Evolutionary conservation across 768 basidiomycete genomes (phyloP).

Genomic region (Suillus discolor): DNA sequence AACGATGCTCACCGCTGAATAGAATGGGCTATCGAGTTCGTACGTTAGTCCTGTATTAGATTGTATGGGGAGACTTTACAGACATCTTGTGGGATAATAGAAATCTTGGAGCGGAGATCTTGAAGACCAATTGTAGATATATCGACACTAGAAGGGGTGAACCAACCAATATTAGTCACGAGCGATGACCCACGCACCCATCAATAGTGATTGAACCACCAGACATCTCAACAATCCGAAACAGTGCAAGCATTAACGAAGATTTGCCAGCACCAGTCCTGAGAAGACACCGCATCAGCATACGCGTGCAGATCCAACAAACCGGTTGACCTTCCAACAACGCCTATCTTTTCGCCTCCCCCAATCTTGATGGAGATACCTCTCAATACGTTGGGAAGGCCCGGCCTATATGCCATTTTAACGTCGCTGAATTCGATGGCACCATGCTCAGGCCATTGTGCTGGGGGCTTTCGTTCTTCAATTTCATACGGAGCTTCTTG

Average conservation of each 20-base stretch:
- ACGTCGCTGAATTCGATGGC: conserved; percentile 63
- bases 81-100: conserved; percentile 73
- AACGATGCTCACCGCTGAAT: conserved; percentile 51
- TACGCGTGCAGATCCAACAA: not conserved
- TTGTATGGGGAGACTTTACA: conserved; percentile 18
- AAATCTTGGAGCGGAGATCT: conserved; percentile 59
- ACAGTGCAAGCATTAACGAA: conserved; percentile 64
- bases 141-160: conserved; percentile 47
- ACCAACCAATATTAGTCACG: not conserved
- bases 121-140: conserved; percentile 71
- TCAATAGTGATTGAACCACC: conserved; percentile 65
- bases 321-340: conserved; percentile 56
- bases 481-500: conserved; percentile 72
- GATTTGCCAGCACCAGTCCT: conserved; percentile 61
- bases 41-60: not conserved
- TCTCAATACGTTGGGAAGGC: conserved; percentile 72
- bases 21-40: conserved; percentile 47
- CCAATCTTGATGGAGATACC: conserved; percentile 60
- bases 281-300: not conserved
- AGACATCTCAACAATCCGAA: conserved; percentile 68
- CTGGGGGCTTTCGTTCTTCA: conserved; percentile 51
- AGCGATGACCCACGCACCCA: conserved; percentile 39
- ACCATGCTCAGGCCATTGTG: conserved; percentile 66
- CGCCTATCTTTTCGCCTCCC: conserved; percentile 76
- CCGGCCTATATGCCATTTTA: conserved; percentile 66